Percentiles rank a stretch among this genome's conserved stretches.
Evolutionary conservation across 2,329 filamentous ascomycete genomes (phyloP).

Genomic region (Pseudogymnoascus sp.): DNA sequence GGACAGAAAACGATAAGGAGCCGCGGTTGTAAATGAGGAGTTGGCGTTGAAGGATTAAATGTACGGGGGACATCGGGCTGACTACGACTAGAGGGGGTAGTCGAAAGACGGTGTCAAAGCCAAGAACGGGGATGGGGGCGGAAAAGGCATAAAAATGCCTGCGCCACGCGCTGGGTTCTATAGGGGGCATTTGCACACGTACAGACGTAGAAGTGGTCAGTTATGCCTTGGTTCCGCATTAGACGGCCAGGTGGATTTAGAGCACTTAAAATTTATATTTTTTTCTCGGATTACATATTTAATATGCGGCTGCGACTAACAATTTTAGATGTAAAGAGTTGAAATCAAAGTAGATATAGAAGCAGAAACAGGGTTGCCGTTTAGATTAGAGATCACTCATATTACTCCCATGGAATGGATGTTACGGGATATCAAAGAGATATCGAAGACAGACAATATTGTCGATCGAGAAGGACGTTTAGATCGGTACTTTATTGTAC

Average conservation of each 20-base stretch:
- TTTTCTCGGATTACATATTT: neutral
- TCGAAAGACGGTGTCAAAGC: neutral
- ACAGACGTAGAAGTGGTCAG: neutral
- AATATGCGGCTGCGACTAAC: neutral
- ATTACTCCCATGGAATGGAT: neutral
- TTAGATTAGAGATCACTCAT: neutral
- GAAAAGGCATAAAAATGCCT: neutral
- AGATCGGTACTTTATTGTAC: no score
- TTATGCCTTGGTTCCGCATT: neutral
- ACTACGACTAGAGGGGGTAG: neutral
- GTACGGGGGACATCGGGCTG: constrained; percentile 15
- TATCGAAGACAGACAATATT: no score
- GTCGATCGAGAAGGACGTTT: no score
- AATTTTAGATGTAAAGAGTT: neutral
- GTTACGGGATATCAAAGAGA: neutral
- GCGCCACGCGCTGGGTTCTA: neutral
- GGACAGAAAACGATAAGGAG: constrained; percentile 52
- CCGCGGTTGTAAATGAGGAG: constrained; percentile 12
- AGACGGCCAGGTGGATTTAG: neutral
- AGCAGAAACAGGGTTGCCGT: neutral
- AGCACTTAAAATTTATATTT: neutral
- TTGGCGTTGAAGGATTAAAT: constrained; percentile 16
- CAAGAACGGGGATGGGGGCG: neutral
- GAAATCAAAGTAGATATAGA: neutral
- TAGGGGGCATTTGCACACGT: neutral